Evolutionary conservation across 163 green algal genomes (phyloP).

Genomic region (Chlorella variabilis): DNA sequence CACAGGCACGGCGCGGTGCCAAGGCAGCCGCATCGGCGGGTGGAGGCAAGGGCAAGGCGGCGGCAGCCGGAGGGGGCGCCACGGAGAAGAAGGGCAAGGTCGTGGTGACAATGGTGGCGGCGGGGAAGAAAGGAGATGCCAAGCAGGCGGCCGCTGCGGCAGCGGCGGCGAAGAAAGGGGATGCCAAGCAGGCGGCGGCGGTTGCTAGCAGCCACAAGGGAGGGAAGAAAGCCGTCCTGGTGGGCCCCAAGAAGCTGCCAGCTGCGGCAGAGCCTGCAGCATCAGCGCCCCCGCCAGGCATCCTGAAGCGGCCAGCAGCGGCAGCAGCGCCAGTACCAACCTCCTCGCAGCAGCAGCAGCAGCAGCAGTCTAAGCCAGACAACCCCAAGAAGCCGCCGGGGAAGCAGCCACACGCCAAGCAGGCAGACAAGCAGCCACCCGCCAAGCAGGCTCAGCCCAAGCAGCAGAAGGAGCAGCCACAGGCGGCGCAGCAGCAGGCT

Average conservation of each 20-base stretch:
- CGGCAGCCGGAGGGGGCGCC: neutral
- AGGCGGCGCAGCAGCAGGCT: neutral
- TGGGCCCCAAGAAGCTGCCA: neutral
- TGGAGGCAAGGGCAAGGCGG: neutral
- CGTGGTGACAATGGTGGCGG: neutral
- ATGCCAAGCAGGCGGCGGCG: constrained; percentile 3
- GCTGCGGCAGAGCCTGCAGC: neutral
- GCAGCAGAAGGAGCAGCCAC: neutral
- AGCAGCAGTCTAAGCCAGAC: neutral
- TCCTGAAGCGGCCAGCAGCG: constrained; percentile 6
- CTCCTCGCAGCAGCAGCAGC: neutral
- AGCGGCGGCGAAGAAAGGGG: neutral
- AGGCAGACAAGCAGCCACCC: constrained; percentile 9
- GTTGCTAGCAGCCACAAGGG: neutral
- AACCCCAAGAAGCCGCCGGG: neutral
- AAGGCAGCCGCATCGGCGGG: neutral
- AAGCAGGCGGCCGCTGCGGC: neutral
- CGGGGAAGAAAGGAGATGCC: neutral
- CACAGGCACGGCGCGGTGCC: neutral
- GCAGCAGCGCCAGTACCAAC: neutral
- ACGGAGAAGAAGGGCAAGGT: constrained; percentile 2
- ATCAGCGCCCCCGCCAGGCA: constrained; percentile 6
- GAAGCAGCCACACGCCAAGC: neutral
- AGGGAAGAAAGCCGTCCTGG: neutral
- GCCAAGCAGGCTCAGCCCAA: neutral